These are phyloP conservation scores for Cercospora sp. DNA, from an alignment of 2,329 filamentous ascomycete genomes.

Conservation along the genomic window DNA sequence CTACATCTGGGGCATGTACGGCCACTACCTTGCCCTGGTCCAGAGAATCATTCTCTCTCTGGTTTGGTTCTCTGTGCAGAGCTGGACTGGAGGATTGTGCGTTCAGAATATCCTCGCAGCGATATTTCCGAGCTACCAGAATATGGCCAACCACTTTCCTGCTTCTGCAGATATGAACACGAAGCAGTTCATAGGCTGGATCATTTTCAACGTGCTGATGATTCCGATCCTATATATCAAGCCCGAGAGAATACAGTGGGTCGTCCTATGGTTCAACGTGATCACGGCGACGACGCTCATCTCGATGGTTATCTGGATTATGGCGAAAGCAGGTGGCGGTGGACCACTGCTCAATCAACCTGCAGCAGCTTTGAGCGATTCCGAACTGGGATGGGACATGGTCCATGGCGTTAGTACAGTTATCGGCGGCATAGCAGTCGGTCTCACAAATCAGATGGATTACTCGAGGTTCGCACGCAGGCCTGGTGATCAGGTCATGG, in stretches of 20 bases:
- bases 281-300: conserved; percentile 51
- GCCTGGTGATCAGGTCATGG: conserved; percentile 47
- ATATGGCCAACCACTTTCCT: conserved; percentile 55
- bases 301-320: conserved; percentile 58
- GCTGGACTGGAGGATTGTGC: conserved; percentile 60
- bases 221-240: conserved; percentile 48
- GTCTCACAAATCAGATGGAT: conserved; percentile 47
- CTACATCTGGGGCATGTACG: conserved; percentile 58
- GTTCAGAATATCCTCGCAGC: conserved; percentile 54
- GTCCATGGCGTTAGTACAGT: conserved; percentile 44
- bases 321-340: conserved; percentile 57
- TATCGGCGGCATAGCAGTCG: conserved; percentile 49
- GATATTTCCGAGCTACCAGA: conserved; percentile 59
- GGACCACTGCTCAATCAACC: conserved; percentile 36
- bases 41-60: conserved; percentile 54
- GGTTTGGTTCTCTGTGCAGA: conserved; percentile 60
- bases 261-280: conserved; percentile 47
- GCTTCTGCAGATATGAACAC: conserved; percentile 48
- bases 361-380: conserved; percentile 35
- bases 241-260: conserved; percentile 44
- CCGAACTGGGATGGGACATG: conserved; percentile 45
- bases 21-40: conserved; percentile 56
- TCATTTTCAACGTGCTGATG: conserved; percentile 49
- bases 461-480: conserved; percentile 38
- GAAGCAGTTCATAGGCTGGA: conserved; percentile 47